A percentile compares a stretch with the other conserved stretches of the same genome.
phyloP scores from a whole-genome alignment of 257 asterid species.

The Solanum clarkiae region DNA sequence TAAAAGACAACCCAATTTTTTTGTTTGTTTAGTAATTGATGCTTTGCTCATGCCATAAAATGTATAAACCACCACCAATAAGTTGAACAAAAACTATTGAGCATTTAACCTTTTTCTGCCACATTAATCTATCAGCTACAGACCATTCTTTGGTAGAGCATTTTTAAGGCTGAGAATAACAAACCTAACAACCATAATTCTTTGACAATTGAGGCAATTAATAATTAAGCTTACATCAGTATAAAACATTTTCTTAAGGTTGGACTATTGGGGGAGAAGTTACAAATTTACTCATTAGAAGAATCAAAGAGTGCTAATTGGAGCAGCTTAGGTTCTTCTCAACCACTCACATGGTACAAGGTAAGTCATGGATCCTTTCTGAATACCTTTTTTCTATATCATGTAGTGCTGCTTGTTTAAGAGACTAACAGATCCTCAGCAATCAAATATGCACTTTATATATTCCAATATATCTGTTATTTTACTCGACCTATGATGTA shows the following conservation, averaged over 20 bases:
- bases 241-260: slow-evolving; percentile 25
- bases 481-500: neutral
- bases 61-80: neutral
- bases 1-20: neutral
- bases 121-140: neutral
- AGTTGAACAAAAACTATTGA: neutral
- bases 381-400: neutral
- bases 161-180: neutral
- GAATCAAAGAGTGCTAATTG: slow-evolving; percentile 33
- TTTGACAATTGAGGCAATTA: neutral
- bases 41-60: neutral
- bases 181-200: neutral
- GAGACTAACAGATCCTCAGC: neutral
- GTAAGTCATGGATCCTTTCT: slow-evolving; percentile 15
- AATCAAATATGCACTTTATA: neutral
- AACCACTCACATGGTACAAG: slow-evolving; percentile 83
- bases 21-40: neutral
- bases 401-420: neutral
- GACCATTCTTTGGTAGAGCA: neutral
- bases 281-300: slow-evolving; percentile 33
- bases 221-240: neutral
- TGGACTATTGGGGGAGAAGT: slow-evolving; percentile 69
- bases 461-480: neutral
- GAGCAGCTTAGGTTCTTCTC: slow-evolving; percentile 27
- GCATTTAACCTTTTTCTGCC: neutral